A percentile compares a stretch with the other conserved stretches of the same genome.
Evolutionary conservation across 345 rosid genomes (phyloP).

Genomic region (Camelina sativa): DNA sequence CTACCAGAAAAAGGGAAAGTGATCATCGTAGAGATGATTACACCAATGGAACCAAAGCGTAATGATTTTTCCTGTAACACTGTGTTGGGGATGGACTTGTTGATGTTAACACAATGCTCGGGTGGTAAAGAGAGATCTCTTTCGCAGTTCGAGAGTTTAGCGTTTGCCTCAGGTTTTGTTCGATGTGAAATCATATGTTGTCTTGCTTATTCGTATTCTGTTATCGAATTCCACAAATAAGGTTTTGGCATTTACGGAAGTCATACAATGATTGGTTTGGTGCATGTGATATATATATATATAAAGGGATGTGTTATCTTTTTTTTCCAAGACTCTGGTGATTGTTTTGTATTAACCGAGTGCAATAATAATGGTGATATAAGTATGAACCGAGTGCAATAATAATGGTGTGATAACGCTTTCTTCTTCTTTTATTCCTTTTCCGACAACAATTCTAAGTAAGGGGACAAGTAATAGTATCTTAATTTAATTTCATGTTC

Average conservation of each 20-base stretch:
- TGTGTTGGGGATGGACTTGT: slow-evolving; percentile 43
- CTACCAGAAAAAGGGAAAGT: slow-evolving; percentile 48
- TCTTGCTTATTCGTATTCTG: not conserved
- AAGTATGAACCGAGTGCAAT: no score
- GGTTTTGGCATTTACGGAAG: not conserved
- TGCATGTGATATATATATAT: not conserved
- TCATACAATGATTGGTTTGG: not conserved
- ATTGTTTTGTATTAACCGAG: no score
- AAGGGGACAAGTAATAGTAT: no score
- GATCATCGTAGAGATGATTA: slow-evolving; percentile 46
- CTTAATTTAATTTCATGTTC: no score
- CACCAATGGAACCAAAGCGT: slow-evolving; percentile 37
- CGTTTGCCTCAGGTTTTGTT: slow-evolving; percentile 41
- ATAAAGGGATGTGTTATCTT: not conserved
- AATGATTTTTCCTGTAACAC: slow-evolving; percentile 33
- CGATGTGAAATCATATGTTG: slow-evolving; percentile 25
- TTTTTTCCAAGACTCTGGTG: no score
- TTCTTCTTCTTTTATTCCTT: not conserved
- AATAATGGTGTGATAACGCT: not conserved
- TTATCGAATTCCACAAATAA: slow-evolving; percentile 25
- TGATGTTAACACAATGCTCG: slow-evolving; percentile 47
- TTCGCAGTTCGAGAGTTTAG: slow-evolving; percentile 46
- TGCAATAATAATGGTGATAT: no score
- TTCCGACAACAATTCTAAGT: not conserved
- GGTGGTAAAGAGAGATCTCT: slow-evolving; percentile 53